Conservation (phyloP, 2,329 filamentous ascomycete species). For the Ceratocystis destructans region DNA sequence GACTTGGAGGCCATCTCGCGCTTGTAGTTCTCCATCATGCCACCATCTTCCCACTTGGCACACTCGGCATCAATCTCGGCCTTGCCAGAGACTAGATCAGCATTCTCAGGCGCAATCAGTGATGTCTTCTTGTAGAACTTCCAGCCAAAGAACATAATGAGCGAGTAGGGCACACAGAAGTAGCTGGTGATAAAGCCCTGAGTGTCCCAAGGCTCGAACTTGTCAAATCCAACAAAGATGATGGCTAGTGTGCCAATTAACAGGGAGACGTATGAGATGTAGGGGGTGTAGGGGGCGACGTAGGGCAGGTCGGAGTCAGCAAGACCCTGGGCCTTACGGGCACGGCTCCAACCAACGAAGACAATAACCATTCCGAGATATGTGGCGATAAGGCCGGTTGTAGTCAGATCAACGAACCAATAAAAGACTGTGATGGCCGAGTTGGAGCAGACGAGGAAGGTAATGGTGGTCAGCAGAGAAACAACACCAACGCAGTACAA, state of each 20-base stretch:
- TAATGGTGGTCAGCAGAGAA: slow-evolving; percentile 40
- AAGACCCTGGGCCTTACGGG: slow-evolving; percentile 38
- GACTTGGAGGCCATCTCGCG: slow-evolving; percentile 28
- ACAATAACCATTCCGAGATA: slow-evolving; percentile 41
- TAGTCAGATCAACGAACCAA: slow-evolving; percentile 44
- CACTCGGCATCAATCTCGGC: slow-evolving; percentile 49
- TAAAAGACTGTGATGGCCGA: slow-evolving; percentile 37
- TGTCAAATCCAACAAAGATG: slow-evolving; percentile 43
- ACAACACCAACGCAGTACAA: slow-evolving; percentile 43
- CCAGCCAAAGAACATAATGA: slow-evolving; percentile 48
- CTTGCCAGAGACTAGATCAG: slow-evolving; percentile 49
- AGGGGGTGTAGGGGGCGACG: slow-evolving; percentile 28
- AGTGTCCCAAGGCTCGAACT: slow-evolving; percentile 37
- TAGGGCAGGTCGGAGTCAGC: slow-evolving; percentile 38
- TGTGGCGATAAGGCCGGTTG: slow-evolving; percentile 46
- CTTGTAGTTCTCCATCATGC: slow-evolving; percentile 34
- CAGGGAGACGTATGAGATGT: slow-evolving; percentile 23
- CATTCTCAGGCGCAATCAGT: slow-evolving; percentile 39
- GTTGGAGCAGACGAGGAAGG: slow-evolving; percentile 38
- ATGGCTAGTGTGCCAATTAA: slow-evolving; percentile 37
- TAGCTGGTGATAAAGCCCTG: slow-evolving; percentile 34
- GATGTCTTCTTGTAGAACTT: slow-evolving; percentile 52
- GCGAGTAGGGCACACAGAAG: slow-evolving; percentile 39
- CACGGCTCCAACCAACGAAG: slow-evolving; percentile 37
- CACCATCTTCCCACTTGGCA: slow-evolving; percentile 32